Evolutionary conservation across 2,329 filamentous ascomycete species (phyloP), one percentile per base, ranked within the genome.

Genomic region (Penicillium griseofulvum): DNA sequence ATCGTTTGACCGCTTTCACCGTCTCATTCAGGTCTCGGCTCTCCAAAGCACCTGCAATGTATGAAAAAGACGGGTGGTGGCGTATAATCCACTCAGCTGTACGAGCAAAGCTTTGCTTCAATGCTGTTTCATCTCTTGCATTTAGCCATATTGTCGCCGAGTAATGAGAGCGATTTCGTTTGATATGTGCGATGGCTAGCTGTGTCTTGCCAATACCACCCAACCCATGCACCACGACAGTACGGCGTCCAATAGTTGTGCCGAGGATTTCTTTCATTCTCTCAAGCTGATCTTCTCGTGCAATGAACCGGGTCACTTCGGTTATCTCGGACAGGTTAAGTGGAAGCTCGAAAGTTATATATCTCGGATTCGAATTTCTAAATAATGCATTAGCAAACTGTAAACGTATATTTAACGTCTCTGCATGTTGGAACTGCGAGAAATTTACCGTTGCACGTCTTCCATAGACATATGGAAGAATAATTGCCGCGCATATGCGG

Each of bases 131-230:
- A 34, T 52, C 43, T 47, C 14, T 47, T 34, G 41, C 41, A 37
- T 55, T 43, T 6, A 55, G 36, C 53, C 53, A 55, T n/a, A 55
- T 24, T 47, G 14, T 14, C 33, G 53, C 47, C 29, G 48, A 51
- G 17, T 48, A 51, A 24, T 16, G 7, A 36, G 19, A 24, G 2
- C 44, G 44, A 24, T 36, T 14, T 24, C 31, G 41, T 19, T 47
- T 53, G 1, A 38, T 31, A 47, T 57, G 51, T 29, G 55, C 46
- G 41, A 47, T 46, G 1, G 50, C 55, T 7, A 54, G 19, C 41
- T 47, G 49, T 14, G 54, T 56, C 34, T 56, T 56, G 49, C 54
- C 54, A 14, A 56, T 53, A 22, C 54, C 54, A 45, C 55, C 55
- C 26, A 57, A 22, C 11, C 54, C 54, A 49, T 52, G 49, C 12